Percentiles rank a stretch among this genome's conserved stretches.
Evolutionary conservation across 768 basidiomycete genomes (phyloP).

Genomic region (Gyrodon lividus): DNA sequence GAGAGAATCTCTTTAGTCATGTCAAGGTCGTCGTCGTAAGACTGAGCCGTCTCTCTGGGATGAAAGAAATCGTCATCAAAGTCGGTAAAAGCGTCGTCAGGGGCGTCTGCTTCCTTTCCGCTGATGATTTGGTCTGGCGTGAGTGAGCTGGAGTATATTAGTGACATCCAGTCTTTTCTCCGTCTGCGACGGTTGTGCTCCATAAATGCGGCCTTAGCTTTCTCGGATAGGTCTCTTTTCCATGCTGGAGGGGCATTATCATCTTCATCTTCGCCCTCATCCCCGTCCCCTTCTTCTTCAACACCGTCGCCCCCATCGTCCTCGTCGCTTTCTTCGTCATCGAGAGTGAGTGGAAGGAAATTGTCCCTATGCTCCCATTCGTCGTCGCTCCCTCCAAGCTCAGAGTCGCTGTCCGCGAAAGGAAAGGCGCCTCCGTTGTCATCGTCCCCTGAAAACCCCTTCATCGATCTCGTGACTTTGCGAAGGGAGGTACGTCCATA

Average conservation of each 20-base stretch:
- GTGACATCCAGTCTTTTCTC: conserved; percentile 75
- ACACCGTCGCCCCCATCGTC: conserved; percentile 43
- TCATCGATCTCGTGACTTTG: conserved; percentile 36
- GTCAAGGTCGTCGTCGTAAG: conserved; percentile 58
- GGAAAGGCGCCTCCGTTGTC: conserved; percentile 46
- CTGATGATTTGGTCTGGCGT: conserved; percentile 66
- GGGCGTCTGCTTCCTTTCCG: conserved; percentile 28
- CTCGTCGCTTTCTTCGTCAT: conserved; percentile 50
- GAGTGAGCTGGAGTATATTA: conserved; percentile 74
- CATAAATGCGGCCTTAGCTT: conserved; percentile 47
- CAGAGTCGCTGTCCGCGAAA: conserved; percentile 81
- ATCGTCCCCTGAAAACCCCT: conserved; percentile 36
- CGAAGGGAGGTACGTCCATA: conserved; percentile 54
- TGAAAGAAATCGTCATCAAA: conserved; percentile 78
- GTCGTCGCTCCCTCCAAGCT: conserved; percentile 52
- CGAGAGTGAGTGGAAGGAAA: conserved; percentile 42
- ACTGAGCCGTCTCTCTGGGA: conserved; percentile 40
- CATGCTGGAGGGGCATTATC: conserved; percentile 61
- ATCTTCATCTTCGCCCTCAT: too few species aligned
- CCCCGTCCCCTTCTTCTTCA: conserved; percentile 40
- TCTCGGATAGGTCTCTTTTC: conserved; percentile 64
- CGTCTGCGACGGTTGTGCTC: conserved; percentile 36
- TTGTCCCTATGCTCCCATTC: conserved; percentile 34
- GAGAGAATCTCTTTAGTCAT: conserved; percentile 62
- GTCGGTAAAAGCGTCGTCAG: conserved; percentile 23